These are phyloP conservation scores for Nigrospora oryzae DNA, from an alignment of 2,329 filamentous ascomycete genomes.

Conservation along the genomic window DNA sequence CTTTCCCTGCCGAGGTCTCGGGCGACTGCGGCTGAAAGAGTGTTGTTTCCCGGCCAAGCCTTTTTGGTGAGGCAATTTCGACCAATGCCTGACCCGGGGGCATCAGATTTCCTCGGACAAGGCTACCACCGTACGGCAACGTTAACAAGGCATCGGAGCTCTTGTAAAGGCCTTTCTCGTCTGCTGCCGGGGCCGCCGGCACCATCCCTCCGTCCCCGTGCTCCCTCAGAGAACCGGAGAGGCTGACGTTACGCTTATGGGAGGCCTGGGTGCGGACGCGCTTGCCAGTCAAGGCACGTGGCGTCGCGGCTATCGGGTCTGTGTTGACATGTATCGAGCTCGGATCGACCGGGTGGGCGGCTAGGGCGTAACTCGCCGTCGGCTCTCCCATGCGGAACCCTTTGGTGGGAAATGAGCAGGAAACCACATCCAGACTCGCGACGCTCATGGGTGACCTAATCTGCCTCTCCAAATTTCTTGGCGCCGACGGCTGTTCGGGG, in stretches of 20 bases:
- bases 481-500: constrained; percentile 26
- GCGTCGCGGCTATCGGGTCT: constrained; percentile 48
- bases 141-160: constrained; percentile 52
- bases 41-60: constrained; percentile 44
- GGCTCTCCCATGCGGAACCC: constrained; percentile 28
- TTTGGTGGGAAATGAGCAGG: constrained; percentile 55
- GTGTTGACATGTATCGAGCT: constrained; percentile 34
- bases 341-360: constrained; percentile 48
- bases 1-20: constrained; percentile 31
- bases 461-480: constrained; percentile 16
- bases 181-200: constrained; percentile 22
- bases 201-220: constrained; percentile 17
- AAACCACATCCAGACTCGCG: constrained; percentile 51
- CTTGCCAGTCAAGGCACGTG: constrained; percentile 49
- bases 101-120: constrained; percentile 79
- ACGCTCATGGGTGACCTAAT: constrained; percentile 47
- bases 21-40: constrained; percentile 33
- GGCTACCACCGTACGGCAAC: constrained; percentile 66
- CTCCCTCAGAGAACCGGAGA: constrained; percentile 76
- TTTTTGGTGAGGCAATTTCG: constrained; percentile 47
- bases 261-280: constrained; percentile 46
- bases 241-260: constrained; percentile 81
- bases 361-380: constrained; percentile 32
- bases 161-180: constrained; percentile 41
- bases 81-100: constrained; percentile 79